Conservation (phyloP, 192 early-diverging fungal genomes). For the Rhizophagus clarus region DNA sequence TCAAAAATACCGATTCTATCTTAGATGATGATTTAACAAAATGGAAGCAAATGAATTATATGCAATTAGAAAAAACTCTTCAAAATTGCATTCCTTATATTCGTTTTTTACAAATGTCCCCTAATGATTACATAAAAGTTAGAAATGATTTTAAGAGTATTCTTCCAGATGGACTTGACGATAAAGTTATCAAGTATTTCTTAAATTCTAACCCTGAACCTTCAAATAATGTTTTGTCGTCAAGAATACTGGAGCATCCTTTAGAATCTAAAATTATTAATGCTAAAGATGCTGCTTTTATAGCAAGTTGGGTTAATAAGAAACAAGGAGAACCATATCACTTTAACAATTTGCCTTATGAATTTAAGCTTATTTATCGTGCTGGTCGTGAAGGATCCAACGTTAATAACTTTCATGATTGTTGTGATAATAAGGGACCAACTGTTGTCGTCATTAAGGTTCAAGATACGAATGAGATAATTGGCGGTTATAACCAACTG, state of each 20-base stretch:
- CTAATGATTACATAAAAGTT: too few species aligned
- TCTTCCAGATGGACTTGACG: background rate
- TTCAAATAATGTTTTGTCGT: background rate
- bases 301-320: constrained; percentile 12
- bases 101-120: too few species aligned
- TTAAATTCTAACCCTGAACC: background rate
- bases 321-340: background rate
- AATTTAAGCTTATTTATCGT: constrained; percentile 8
- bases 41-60: background rate
- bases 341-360: background rate
- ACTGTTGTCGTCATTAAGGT: background rate
- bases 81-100: background rate
- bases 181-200: background rate
- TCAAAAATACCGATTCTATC: background rate
- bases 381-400: background rate
- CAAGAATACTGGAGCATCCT: background rate
- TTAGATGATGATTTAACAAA: background rate
- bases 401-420: background rate
- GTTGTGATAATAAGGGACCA: background rate
- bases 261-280: background rate
- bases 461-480: background rate
- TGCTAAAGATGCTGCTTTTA: background rate
- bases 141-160: too few species aligned
- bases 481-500: background rate
- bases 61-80: background rate